phyloP scores from a whole-genome alignment of 2,329 filamentous ascomycete genomes.

The Myriosclerotinia scirpicola region DNA sequence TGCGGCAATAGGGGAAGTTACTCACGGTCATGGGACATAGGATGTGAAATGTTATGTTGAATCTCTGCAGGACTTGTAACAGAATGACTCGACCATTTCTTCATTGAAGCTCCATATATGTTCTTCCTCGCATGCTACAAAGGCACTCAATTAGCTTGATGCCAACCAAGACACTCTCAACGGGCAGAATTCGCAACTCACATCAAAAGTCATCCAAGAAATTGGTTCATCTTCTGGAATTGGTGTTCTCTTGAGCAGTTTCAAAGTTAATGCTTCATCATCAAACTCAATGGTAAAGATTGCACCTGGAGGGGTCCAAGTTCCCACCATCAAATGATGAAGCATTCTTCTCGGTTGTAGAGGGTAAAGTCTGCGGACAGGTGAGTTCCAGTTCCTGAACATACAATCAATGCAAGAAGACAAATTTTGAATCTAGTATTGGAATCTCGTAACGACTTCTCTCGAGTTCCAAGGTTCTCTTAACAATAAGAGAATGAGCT shows the following conservation, averaged over 20 bases:
- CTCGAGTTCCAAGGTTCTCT: not conserved
- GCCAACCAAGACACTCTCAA: conserved; percentile 26
- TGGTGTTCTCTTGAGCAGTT: conserved; percentile 75
- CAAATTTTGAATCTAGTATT: not conserved
- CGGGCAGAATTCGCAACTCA: conserved; percentile 47
- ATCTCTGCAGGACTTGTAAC: conserved; percentile 77
- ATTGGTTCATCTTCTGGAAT: conserved; percentile 84
- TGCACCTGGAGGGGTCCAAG: conserved; percentile 85
- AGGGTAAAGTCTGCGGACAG: conserved; percentile 3
- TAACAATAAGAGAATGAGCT: not conserved
- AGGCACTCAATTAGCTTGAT: not conserved
- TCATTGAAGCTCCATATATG: conserved; percentile 89
- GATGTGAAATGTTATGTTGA: conserved; percentile 49
- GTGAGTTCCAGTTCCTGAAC: conserved; percentile 5
- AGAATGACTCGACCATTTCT: conserved; percentile 84
- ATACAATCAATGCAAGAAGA: conserved; percentile 5
- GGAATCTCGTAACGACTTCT: conserved; percentile 20
- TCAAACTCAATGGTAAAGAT: conserved; percentile 90
- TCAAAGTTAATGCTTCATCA: conserved; percentile 72
- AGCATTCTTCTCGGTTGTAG: conserved; percentile 56
- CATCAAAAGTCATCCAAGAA: conserved; percentile 91
- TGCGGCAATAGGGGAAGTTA: conserved; percentile 50
- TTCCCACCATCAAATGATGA: conserved; percentile 89
- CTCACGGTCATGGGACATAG: conserved; percentile 34
- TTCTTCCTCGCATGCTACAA: conserved; percentile 73